Evolutionary conservation across 208 protist genomes (phyloP).

Genomic region (Leishmania mexicana): DNA sequence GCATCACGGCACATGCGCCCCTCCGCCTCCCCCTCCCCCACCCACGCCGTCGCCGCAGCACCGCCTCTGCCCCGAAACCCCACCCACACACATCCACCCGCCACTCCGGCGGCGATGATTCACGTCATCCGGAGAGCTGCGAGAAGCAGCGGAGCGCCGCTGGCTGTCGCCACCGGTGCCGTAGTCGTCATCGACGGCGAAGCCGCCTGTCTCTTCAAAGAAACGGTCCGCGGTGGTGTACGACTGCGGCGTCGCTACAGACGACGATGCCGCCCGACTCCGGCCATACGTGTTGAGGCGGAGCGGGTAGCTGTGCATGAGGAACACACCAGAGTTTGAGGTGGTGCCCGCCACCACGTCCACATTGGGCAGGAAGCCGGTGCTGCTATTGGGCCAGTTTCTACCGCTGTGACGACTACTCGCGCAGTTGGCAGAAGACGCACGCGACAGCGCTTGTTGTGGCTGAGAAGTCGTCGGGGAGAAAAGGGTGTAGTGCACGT

Average conservation of each 20-base stretch:
- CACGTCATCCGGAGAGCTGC: neutral
- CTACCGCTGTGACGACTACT: constrained; percentile 4
- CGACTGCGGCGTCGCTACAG: constrained; percentile 6
- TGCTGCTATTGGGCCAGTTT: neutral
- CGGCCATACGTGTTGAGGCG: constrained; percentile 1
- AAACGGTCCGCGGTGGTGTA: constrained; percentile 1
- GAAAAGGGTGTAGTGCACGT: neutral
- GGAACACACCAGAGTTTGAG: constrained; percentile 7
- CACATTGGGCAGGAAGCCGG: neutral
- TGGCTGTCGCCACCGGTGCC: neutral
- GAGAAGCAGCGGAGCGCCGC: neutral
- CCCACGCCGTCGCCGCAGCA: too few species aligned
- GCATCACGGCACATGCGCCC: too few species aligned
- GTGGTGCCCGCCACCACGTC: constrained; percentile 15
- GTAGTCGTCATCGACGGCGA: constrained; percentile 6
- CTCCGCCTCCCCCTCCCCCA: too few species aligned
- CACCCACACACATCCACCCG: too few species aligned
- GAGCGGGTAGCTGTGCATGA: constrained; percentile 12
- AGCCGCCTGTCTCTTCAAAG: constrained; percentile 3
- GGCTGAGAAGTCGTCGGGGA: neutral
- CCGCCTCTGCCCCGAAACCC: too few species aligned
- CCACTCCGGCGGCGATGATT: neutral
- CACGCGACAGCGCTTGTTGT: neutral
- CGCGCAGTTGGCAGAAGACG: neutral
- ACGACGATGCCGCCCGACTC: neutral